phyloP scores from a whole-genome alignment of 1,284 basidiomycete genomes.

The Ustilago cynodontis region DNA sequence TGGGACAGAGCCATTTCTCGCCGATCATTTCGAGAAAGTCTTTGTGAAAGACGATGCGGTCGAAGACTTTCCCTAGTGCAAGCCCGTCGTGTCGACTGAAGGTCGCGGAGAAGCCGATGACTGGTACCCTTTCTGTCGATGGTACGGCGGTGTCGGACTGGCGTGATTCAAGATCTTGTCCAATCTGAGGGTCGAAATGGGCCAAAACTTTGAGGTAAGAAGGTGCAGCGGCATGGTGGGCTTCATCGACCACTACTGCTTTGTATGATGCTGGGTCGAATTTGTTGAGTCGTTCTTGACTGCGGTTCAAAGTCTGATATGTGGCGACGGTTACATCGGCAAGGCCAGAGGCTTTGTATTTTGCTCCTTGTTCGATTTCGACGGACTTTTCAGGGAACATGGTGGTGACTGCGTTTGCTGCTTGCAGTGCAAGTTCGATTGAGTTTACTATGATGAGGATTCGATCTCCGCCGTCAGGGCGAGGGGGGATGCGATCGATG shows the following conservation, averaged over 20 bases:
- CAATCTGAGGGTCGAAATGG: constrained; percentile 76
- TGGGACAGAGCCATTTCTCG: constrained; percentile 79
- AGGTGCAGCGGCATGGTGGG: constrained; percentile 91
- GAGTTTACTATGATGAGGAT: constrained; percentile 88
- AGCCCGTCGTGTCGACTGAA: constrained; percentile 92
- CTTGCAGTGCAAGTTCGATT: constrained; percentile 87
- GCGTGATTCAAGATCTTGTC: constrained; percentile 6
- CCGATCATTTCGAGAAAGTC: constrained; percentile 91
- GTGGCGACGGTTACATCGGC: constrained; percentile 93
- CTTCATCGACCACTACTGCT: constrained; percentile 79
- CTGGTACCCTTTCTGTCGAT: constrained; percentile 74
- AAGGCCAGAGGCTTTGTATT: constrained; percentile 80
- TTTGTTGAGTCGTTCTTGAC: constrained; percentile 78
- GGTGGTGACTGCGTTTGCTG: constrained; percentile 79
- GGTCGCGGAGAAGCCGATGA: constrained; percentile 95
- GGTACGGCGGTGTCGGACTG: neutral
- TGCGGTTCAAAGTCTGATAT: constrained; percentile 84
- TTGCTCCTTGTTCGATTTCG: constrained; percentile 90
- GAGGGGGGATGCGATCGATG: constrained; percentile 48
- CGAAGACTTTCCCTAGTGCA: constrained; percentile 87
- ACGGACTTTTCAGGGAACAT: constrained; percentile 82
- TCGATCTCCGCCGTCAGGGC: constrained; percentile 68
- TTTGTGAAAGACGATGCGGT: constrained; percentile 93
- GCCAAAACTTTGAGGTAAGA: constrained; percentile 85
- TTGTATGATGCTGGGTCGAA: constrained; percentile 82